Evolutionary conservation across 2,329 filamentous ascomycete species (phyloP).

Genomic region (Alternaria brassicae): DNA sequence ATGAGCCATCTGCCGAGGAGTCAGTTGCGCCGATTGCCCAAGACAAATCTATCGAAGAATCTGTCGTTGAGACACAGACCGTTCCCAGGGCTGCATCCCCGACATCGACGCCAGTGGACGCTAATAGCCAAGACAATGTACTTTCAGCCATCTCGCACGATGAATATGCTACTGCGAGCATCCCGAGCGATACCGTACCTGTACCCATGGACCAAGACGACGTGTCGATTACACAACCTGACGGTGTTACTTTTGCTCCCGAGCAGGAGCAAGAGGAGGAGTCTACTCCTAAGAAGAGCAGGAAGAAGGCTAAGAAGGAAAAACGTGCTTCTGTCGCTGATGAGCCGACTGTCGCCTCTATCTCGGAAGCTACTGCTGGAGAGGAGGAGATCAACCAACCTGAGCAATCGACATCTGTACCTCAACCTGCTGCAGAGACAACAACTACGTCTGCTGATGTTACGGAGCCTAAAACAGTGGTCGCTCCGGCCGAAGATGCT

Average conservation of each 20-base stretch:
- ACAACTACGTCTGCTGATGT: neutral
- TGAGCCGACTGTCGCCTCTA: constrained; percentile 4
- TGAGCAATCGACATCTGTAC: neutral
- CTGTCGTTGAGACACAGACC: neutral
- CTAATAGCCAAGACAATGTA: neutral
- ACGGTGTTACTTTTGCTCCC: neutral
- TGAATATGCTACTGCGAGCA: neutral
- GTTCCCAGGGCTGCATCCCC: constrained; percentile 1
- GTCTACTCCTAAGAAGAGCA: constrained; percentile 26
- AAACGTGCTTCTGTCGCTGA: constrained; percentile 20
- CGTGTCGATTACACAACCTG: neutral
- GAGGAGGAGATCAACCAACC: neutral
- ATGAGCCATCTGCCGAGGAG: neutral
- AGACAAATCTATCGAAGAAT: neutral
- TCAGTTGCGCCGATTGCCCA: neutral
- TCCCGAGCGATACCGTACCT: neutral
- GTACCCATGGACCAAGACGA: neutral
- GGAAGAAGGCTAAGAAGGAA: constrained; percentile 33
- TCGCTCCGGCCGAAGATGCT: neutral
- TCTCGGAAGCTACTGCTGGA: constrained; percentile 1
- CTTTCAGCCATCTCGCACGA: neutral
- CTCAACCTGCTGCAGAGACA: neutral
- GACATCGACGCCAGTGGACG: constrained; percentile 6
- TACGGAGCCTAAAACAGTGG: neutral
- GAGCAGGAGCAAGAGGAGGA: constrained; percentile 14